These are phyloP conservation scores for Lycium ferocissimum DNA, from an alignment of 257 asterid species.

Conservation along the genomic window DNA sequence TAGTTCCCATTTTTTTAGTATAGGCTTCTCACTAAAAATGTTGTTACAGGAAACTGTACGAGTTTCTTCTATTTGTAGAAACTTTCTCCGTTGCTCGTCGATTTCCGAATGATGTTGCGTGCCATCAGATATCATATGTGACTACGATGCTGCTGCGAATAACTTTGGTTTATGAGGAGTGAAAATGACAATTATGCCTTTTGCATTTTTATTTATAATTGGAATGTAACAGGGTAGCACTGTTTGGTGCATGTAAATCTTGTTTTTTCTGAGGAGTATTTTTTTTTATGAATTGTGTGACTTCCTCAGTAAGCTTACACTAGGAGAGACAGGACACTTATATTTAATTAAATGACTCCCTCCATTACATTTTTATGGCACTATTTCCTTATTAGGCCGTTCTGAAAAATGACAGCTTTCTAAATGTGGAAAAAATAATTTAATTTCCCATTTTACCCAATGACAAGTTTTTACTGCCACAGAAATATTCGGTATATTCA, in stretches of 20 bases:
- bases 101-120: not conserved
- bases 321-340: not conserved
- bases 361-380: not conserved
- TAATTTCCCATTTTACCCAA: not conserved
- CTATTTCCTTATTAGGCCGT: not conserved
- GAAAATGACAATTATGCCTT: not conserved
- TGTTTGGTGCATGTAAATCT: constrained; percentile 17
- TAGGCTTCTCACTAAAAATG: not conserved
- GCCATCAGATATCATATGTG: not conserved
- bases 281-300: not conserved
- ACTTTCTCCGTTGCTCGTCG: not conserved
- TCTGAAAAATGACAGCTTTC: not conserved
- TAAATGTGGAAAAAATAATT: not conserved
- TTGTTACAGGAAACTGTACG: not conserved
- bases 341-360: not conserved
- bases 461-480: not conserved
- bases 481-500: not conserved
- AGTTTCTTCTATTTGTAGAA: constrained; percentile 22
- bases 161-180: not conserved
- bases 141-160: not conserved
- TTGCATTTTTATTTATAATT: constrained; percentile 7
- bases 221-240: not conserved
- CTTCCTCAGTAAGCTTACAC: not conserved
- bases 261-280: not conserved
- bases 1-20: not conserved